phyloP scores from a whole-genome alignment of 148 eudicot genomes.

The Rhododendron kiyosumense region DNA sequence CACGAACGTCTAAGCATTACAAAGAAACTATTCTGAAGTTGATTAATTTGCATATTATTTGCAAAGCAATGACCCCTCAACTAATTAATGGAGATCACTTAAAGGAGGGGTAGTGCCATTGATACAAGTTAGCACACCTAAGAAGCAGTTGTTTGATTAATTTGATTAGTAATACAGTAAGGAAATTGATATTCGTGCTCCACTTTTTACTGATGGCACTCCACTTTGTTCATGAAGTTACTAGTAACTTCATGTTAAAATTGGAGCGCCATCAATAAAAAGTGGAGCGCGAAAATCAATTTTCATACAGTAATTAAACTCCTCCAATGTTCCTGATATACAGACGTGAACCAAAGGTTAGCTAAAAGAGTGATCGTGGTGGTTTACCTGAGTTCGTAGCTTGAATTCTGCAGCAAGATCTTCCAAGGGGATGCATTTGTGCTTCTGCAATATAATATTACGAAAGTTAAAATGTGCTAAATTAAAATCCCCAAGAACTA shows the following conservation, averaged over 20 bases:
- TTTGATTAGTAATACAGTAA: neutral
- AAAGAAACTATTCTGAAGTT: neutral
- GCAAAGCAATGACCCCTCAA: neutral
- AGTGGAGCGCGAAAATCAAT: no score
- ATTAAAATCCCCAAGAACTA: neutral
- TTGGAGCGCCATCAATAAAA: no score
- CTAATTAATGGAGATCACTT: neutral
- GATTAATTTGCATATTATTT: neutral
- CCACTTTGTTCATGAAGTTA: no score
- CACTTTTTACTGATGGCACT: no score
- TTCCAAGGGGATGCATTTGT: conserved; percentile 90
- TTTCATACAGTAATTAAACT: neutral
- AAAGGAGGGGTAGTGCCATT: neutral
- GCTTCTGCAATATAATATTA: conserved; percentile 50
- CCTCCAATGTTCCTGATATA: neutral
- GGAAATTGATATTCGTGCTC: no score
- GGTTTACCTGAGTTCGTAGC: conserved; percentile 75
- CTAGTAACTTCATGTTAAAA: no score
- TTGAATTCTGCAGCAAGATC: conserved; percentile 98
- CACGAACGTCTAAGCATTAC: neutral
- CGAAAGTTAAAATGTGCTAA: neutral
- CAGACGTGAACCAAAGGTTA: neutral
- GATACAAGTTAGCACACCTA: neutral
- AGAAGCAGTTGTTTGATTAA: neutral
- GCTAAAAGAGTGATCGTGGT: neutral